phyloP scores from a whole-genome alignment of 176 grass and related monocot genomes.

The Saccharum officinarum region DNA sequence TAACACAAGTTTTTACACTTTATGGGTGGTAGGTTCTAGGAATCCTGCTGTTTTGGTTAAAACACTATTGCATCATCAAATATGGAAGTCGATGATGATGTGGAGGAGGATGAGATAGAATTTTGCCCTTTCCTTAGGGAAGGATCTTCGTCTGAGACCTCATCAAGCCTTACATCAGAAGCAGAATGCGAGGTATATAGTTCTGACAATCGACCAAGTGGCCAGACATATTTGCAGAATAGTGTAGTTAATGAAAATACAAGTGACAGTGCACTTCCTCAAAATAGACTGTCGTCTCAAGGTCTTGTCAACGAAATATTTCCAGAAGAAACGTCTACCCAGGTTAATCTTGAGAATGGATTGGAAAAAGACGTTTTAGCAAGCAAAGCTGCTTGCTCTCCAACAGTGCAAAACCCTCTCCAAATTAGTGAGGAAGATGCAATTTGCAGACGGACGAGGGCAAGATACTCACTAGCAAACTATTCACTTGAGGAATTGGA shows the following conservation, averaged over 20 bases:
- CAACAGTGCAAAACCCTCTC: slow-evolving; percentile 18
- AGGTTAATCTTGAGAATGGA: slow-evolving; percentile 29
- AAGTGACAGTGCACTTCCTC: slow-evolving; percentile 17
- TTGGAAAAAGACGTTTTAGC: slow-evolving; percentile 27
- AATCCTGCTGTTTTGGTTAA: slow-evolving; percentile 6
- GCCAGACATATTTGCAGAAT: background rate
- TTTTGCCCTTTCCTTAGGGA: slow-evolving; percentile 74
- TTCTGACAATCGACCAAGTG: slow-evolving; percentile 30
- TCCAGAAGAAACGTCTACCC: slow-evolving; percentile 21
- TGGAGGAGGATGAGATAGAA: slow-evolving; percentile 89
- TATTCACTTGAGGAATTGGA: slow-evolving; percentile 86
- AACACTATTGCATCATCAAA: slow-evolving; percentile 1
- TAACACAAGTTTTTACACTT: slow-evolving; percentile 28
- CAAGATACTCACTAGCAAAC: slow-evolving; percentile 68
- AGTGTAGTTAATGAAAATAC: slow-evolving; percentile 28
- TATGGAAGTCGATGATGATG: slow-evolving; percentile 80
- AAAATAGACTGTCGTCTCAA: slow-evolving; percentile 20
- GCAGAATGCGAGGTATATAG: slow-evolving; percentile 46
- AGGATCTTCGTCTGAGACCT: slow-evolving; percentile 69
- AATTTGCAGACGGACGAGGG: slow-evolving; percentile 71
- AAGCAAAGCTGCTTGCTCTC: slow-evolving; percentile 19
- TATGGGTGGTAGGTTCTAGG: slow-evolving; percentile 12
- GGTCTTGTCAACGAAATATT: slow-evolving; percentile 8
- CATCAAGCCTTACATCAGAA: slow-evolving; percentile 80
- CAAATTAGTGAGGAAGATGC: slow-evolving; percentile 68